Evolutionary conservation across 2,329 filamentous ascomycete genomes (phyloP).

Genomic region (Arthrobotrys sphaeroides): DNA sequence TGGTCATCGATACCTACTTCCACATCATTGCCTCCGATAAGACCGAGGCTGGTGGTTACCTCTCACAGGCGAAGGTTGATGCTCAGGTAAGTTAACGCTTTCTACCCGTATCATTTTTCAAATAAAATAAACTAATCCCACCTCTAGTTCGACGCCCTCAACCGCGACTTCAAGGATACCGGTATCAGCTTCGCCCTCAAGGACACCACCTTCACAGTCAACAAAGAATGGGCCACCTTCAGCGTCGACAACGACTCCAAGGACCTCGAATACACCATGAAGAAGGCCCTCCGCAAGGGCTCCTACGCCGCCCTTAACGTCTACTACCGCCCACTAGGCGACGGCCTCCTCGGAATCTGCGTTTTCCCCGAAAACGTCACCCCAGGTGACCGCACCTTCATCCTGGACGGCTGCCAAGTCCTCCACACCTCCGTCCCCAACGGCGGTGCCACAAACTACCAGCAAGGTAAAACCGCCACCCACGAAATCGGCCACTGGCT

Average conservation of each 20-base stretch:
- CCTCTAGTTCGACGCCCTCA: conserved; percentile 65
- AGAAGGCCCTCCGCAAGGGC: conserved; percentile 64
- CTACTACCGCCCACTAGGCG: conserved; percentile 58
- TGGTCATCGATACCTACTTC: conserved; percentile 59
- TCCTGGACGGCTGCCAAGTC: conserved; percentile 62
- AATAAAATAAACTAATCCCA: background rate
- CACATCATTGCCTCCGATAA: conserved; percentile 59
- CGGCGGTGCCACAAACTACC: conserved; percentile 59
- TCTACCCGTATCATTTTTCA: background rate
- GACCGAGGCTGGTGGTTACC: conserved; percentile 56
- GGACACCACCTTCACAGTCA: conserved; percentile 64
- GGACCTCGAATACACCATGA: conserved; percentile 62
- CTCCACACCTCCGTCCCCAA: conserved; percentile 61
- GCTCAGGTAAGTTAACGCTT: conserved; percentile 55
- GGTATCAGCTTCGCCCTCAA: conserved; percentile 64
- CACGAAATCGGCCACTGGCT: conserved; percentile 65
- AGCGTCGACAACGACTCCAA: conserved; percentile 58
- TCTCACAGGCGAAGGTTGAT: conserved; percentile 55
- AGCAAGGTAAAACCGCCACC: conserved; percentile 59
- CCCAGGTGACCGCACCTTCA: conserved; percentile 60
- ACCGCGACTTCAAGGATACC: conserved; percentile 63
- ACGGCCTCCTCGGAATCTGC: conserved; percentile 48
- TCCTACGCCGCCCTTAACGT: conserved; percentile 61
- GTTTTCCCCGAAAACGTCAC: conserved; percentile 55
- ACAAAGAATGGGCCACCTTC: conserved; percentile 63